These are phyloP conservation scores for Galerina marginata DNA, from an alignment of 768 basidiomycete species.

Conservation along the genomic window DNA sequence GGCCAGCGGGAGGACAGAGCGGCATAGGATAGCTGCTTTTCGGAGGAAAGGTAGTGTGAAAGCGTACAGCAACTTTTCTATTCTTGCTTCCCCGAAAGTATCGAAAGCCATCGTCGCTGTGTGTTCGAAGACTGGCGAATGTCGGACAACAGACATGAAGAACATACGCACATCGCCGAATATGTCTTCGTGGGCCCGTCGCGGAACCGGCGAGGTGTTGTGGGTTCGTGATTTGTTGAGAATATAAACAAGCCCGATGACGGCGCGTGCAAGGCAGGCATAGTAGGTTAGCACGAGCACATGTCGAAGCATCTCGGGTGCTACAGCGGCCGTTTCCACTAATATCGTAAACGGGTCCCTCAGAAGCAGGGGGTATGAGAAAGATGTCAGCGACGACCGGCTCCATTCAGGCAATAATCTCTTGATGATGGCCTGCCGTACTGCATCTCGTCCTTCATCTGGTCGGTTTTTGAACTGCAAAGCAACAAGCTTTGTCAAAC, in stretches of 20 bases:
- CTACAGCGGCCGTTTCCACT: slow-evolving; percentile 88
- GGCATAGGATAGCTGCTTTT: slow-evolving; percentile 82
- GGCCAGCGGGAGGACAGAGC: slow-evolving; percentile 69
- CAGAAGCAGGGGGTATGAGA: slow-evolving; percentile 84
- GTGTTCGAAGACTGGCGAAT: slow-evolving; percentile 87
- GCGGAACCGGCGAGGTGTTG: slow-evolving; percentile 46
- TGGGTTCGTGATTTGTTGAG: slow-evolving; percentile 73
- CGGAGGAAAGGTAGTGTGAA: slow-evolving; percentile 94
- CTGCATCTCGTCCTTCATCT: slow-evolving; percentile 78
- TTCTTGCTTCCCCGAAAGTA: slow-evolving; percentile 80
- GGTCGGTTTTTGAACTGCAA: slow-evolving; percentile 72
- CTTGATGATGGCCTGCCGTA: slow-evolving; percentile 88
- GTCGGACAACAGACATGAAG: slow-evolving; percentile 89
- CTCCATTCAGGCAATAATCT: slow-evolving; percentile 92
- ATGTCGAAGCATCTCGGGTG: slow-evolving; percentile 88
- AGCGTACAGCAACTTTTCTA: slow-evolving; percentile 85
- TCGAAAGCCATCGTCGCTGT: slow-evolving; percentile 81
- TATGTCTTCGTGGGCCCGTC: slow-evolving; percentile 66
- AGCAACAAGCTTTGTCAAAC: slow-evolving; percentile 67
- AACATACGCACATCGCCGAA: slow-evolving; percentile 90
- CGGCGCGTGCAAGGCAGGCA: slow-evolving; percentile 84
- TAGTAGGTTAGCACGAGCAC: slow-evolving; percentile 91
- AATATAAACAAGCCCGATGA: slow-evolving; percentile 84
- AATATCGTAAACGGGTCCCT: slow-evolving; percentile 91
- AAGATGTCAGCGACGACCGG: slow-evolving; percentile 79